phyloP scores from a whole-genome alignment of 495 filamentous ascomycete genomes.

The Aspergillus homomorphus region DNA sequence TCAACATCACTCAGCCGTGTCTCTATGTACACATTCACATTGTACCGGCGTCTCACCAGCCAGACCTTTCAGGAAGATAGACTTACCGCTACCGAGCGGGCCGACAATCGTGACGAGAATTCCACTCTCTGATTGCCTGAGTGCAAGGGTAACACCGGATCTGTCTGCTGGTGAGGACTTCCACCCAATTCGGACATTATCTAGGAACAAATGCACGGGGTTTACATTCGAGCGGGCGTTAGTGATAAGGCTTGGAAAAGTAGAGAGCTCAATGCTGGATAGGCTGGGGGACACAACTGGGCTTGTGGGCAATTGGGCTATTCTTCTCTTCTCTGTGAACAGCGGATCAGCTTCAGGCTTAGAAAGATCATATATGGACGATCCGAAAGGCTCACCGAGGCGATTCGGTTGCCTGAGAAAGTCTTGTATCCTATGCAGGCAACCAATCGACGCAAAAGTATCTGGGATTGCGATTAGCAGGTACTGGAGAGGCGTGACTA shows the following conservation, averaged over 20 bases:
- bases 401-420: constrained; percentile 16
- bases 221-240: not conserved
- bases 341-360: not conserved
- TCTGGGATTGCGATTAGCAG: constrained; percentile 20
- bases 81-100: constrained; percentile 42
- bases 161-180: constrained; percentile 3
- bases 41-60: constrained; percentile 18
- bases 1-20: no score
- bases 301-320: not conserved
- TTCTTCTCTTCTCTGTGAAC: constrained; percentile 14
- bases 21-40: no score
- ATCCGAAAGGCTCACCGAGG: constrained; percentile 6
- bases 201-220: constrained; percentile 10
- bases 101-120: constrained; percentile 33
- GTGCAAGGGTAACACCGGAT: constrained; percentile 10
- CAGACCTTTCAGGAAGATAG: constrained; percentile 35
- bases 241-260: not conserved
- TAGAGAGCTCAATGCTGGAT: constrained; percentile 12
- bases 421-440: constrained; percentile 20
- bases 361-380: not conserved
- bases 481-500: constrained; percentile 17
- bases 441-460: constrained; percentile 23
- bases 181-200: constrained; percentile 23
- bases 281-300: not conserved
- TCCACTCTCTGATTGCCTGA: constrained; percentile 6